phyloP scores from a whole-genome alignment of 2,329 filamentous ascomycete genomes.

The Zopfia rhizophila region DNA sequence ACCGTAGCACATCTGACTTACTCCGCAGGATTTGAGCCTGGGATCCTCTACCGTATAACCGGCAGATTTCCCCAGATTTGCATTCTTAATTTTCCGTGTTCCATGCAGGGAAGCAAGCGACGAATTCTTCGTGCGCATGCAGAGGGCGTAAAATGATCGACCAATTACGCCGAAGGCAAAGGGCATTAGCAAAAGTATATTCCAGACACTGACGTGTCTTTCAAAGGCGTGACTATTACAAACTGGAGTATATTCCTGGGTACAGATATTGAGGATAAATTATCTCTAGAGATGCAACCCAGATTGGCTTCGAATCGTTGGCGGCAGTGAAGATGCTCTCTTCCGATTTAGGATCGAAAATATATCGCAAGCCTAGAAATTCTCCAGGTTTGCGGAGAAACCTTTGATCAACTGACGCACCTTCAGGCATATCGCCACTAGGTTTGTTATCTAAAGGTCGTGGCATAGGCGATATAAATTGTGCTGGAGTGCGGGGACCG shows the following conservation, averaged over 20 bases:
- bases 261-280: slow-evolving; percentile 9
- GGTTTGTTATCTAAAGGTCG: slow-evolving; percentile 22
- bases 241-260: too few species aligned
- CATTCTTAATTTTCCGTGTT: slow-evolving; percentile 12
- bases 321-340: slow-evolving; percentile 23
- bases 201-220: too few species aligned
- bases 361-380: neutral
- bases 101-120: slow-evolving; percentile 10
- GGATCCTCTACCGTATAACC: slow-evolving; percentile 5
- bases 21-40: neutral
- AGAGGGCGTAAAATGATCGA: neutral
- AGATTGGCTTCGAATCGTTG: slow-evolving; percentile 21
- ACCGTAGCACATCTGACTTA: slow-evolving; percentile 1
- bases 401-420: slow-evolving; percentile 25
- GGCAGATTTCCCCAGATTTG: slow-evolving; percentile 24
- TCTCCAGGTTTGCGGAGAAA: slow-evolving; percentile 18
- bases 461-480: slow-evolving; percentile 29
- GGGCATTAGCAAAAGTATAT: too few species aligned
- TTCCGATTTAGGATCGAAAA: slow-evolving; percentile 4
- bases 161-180: too few species aligned
- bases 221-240: too few species aligned
- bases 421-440: slow-evolving; percentile 15
- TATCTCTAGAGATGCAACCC: slow-evolving; percentile 22
- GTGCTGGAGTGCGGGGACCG: too few species aligned
- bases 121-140: slow-evolving; percentile 10